Evolutionary conservation across 202 grass and related monocot species (phyloP).

Genomic region (Hordeum pubiflorum): DNA sequence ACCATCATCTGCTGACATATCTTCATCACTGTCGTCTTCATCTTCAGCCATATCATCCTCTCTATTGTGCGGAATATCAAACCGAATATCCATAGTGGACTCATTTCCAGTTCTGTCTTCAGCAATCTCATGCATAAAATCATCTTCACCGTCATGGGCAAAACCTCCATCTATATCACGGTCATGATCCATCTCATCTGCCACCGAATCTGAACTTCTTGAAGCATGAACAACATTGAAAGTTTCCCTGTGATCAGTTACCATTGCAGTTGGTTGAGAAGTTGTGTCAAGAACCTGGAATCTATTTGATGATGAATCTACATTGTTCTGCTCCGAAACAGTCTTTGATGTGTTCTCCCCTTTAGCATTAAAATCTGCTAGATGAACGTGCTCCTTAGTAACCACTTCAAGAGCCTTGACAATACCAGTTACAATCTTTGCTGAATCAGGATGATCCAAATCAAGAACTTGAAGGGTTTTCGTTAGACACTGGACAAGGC

Average conservation of each 20-base stretch:
- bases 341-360: slow-evolving; percentile 51
- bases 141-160: slow-evolving; percentile 71
- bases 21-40: slow-evolving; percentile 69
- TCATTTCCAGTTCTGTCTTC: slow-evolving; percentile 72
- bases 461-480: slow-evolving; percentile 78
- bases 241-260: slow-evolving; percentile 60
- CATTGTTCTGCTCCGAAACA: slow-evolving; percentile 48
- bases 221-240: slow-evolving; percentile 57
- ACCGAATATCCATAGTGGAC: slow-evolving; percentile 87
- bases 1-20: slow-evolving; percentile 75
- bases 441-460: slow-evolving; percentile 81
- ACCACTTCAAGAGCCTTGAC: slow-evolving; percentile 86
- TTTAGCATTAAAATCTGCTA: slow-evolving; percentile 59
- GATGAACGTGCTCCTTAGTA: slow-evolving; percentile 90
- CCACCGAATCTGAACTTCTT: slow-evolving; percentile 60
- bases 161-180: slow-evolving; percentile 57
- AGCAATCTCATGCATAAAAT: slow-evolving; percentile 95
- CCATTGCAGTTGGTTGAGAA: slow-evolving; percentile 51
- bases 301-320: slow-evolving; percentile 50
- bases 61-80: slow-evolving; percentile 67
- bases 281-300: slow-evolving; percentile 63
- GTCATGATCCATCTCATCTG: slow-evolving; percentile 92
- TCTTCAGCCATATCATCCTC: slow-evolving; percentile 94
- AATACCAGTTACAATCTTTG: slow-evolving; percentile 81
- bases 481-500: slow-evolving; percentile 58